Base-by-base conservation (phyloP, 805 yeast species). In the Ogataea philodendri region DNA sequence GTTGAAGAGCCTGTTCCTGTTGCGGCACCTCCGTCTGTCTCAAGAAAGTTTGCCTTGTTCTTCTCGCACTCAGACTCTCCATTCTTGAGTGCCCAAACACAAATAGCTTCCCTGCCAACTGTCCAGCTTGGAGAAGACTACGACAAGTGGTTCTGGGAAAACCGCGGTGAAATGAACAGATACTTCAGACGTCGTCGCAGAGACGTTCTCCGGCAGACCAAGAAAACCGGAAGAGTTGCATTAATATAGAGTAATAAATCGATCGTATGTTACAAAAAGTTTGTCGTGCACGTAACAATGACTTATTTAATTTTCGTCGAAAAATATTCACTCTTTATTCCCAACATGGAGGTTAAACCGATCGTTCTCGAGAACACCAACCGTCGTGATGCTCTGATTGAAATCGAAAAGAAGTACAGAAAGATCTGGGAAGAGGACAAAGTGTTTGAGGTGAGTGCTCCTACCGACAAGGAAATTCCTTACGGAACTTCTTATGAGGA, bases 351-450 rank as follows among this genome's bases (percentile, higher is more conserved):
- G 35, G 36, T 44, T 10, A 65, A 63, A 46, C 55, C 69, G 27
- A 60, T 65, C 36, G 69, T 63, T 37, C 63, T 66, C 42, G 72
- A 67, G 53, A 67, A 66, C 47, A 93, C 99, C 36, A 76, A 85
- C 49, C 88, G 97, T 69, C 82, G 99, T 69, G 99, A 93, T 73
- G 79, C 90, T 37, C 76, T 93, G 52, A 82, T 87, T 46, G 94
- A 71, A 20, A 81, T 86, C 53, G 98, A 93, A 63, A 78, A 84
- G 65, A 83, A 81, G 62, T 89, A 86, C 64, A 96, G 89, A 66
- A 66, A 78, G 54, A 54, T 76, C 25, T 93, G 99, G 99, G 74
- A 76, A 20, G 89, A 85, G 17, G 94, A 86, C 45, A 83, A 85
- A 56, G 68, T 77, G 19, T 89, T 89, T 56, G 95, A 93, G 61